These are phyloP conservation scores for Pochonia chlamydosporia DNA, from an alignment of 2,329 filamentous ascomycete genomes.

Conservation along the genomic window DNA sequence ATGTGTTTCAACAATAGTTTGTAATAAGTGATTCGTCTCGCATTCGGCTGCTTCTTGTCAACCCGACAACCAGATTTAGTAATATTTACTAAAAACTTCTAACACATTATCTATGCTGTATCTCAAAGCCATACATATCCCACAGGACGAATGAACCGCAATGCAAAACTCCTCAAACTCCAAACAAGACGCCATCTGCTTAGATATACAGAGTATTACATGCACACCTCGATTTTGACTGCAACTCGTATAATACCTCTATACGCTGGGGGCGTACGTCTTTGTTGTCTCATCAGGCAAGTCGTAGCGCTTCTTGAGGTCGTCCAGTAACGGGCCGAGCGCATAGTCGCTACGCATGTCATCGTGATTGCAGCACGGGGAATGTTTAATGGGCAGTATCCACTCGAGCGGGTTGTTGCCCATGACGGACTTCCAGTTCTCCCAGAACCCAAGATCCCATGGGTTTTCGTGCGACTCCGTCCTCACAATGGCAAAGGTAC, in stretches of 20 bases:
- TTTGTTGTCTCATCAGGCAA: slow-evolving; percentile 8
- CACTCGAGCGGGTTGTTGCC: slow-evolving; percentile 67
- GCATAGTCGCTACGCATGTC: slow-evolving; percentile 61
- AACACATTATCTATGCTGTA: too few relatives aligned
- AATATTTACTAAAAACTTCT: too few relatives aligned
- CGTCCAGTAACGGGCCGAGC: slow-evolving; percentile 55
- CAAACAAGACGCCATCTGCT: too few relatives aligned
- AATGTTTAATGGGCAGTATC: slow-evolving; percentile 70
- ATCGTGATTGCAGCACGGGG: slow-evolving; percentile 68
- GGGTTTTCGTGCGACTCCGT: slow-evolving; percentile 74
- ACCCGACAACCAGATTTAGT: too few relatives aligned
- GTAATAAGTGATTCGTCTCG: too few relatives aligned
- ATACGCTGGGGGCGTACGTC: neutral
- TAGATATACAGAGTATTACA: neutral
- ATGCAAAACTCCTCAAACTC: too few relatives aligned
- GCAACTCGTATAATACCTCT: neutral
- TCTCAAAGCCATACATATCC: too few relatives aligned
- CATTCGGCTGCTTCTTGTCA: too few relatives aligned
- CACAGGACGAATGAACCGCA: too few relatives aligned
- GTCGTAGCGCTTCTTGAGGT: slow-evolving; percentile 40
- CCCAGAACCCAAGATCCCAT: slow-evolving; percentile 66
- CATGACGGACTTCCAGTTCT: slow-evolving; percentile 78
- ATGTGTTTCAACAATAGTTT: too few relatives aligned
- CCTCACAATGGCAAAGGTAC: slow-evolving; percentile 74
- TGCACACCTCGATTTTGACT: neutral